phyloP scores from a whole-genome alignment of 768 basidiomycete species.

The Panellus pusillus region DNA sequence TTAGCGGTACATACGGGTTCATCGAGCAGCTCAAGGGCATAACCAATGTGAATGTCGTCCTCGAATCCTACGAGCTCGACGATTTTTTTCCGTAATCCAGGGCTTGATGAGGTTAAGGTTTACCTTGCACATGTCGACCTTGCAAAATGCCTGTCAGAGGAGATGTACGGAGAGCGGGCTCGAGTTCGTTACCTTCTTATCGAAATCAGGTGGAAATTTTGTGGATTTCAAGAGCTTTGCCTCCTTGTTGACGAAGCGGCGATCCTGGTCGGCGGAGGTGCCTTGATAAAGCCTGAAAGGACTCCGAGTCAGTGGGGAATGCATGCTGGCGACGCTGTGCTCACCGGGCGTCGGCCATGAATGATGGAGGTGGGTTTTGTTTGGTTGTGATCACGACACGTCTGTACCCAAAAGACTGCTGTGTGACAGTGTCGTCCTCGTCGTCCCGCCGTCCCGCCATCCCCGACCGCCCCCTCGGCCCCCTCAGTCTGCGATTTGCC shows the following conservation, averaged over 20 bases:
- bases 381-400: neutral
- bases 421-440: neutral
- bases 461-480: slow-evolving; percentile 19
- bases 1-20: slow-evolving; percentile 65
- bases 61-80: slow-evolving; percentile 90
- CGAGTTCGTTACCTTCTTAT: slow-evolving; percentile 65
- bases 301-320: slow-evolving; percentile 25
- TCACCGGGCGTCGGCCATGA: slow-evolving; percentile 64
- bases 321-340: slow-evolving; percentile 28
- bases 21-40: slow-evolving; percentile 92
- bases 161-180: neutral
- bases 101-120: slow-evolving; percentile 89
- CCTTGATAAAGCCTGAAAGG: slow-evolving; percentile 80
- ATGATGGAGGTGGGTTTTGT: neutral
- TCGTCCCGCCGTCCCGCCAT: slow-evolving; percentile 16
- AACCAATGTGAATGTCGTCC: slow-evolving; percentile 96
- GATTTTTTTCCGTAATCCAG: slow-evolving; percentile 94
- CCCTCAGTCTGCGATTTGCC: slow-evolving; percentile 17
- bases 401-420: slow-evolving; percentile 12
- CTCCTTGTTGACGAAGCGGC: slow-evolving; percentile 95
- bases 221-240: slow-evolving; percentile 82
- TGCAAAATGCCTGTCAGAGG: slow-evolving; percentile 25
- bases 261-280: slow-evolving; percentile 87
- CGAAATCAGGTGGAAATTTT: slow-evolving; percentile 89
- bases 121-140: slow-evolving; percentile 96